These are phyloP conservation scores for Drechslera avenae DNA, from an alignment of 2,329 filamentous ascomycete genomes.

Conservation along the genomic window DNA sequence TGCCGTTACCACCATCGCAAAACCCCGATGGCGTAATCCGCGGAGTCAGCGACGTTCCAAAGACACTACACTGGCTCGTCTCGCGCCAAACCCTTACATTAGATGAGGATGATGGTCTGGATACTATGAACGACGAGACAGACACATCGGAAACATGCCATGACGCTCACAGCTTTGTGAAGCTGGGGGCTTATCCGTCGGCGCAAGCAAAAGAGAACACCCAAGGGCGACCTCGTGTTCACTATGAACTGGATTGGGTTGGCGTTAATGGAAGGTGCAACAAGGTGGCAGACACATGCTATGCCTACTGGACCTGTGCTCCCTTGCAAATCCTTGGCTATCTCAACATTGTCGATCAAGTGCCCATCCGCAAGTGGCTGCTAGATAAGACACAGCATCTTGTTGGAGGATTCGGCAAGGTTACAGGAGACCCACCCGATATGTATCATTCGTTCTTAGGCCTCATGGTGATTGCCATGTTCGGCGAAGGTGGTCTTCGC, in stretches of 20 bases:
- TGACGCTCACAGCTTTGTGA: slow-evolving; percentile 48
- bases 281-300: slow-evolving; percentile 93
- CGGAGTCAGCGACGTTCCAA: slow-evolving; percentile 46
- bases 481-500: slow-evolving; percentile 72
- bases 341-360: slow-evolving; percentile 62
- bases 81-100: slow-evolving; percentile 53
- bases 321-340: slow-evolving; percentile 54
- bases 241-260: slow-evolving; percentile 61
- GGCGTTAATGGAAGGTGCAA: slow-evolving; percentile 91
- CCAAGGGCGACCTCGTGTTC: slow-evolving; percentile 64
- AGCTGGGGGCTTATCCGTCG: slow-evolving; percentile 36
- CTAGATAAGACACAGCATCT: slow-evolving; percentile 84
- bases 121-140: slow-evolving; percentile 47
- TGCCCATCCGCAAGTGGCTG: slow-evolving; percentile 74
- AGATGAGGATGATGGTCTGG: slow-evolving; percentile 50
- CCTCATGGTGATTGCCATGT: slow-evolving; percentile 75
- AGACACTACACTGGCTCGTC: slow-evolving; percentile 54
- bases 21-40: slow-evolving; percentile 34
- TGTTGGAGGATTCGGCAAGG: slow-evolving; percentile 62
- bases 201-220: slow-evolving; percentile 33
- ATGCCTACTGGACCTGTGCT: slow-evolving; percentile 87
- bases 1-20: slow-evolving; percentile 45
- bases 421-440: slow-evolving; percentile 59
- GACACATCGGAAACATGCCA: slow-evolving; percentile 49
- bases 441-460: slow-evolving; percentile 91